phyloP scores from a whole-genome alignment of 768 basidiomycete species.

The Candolleomyces eurysporus region DNA sequence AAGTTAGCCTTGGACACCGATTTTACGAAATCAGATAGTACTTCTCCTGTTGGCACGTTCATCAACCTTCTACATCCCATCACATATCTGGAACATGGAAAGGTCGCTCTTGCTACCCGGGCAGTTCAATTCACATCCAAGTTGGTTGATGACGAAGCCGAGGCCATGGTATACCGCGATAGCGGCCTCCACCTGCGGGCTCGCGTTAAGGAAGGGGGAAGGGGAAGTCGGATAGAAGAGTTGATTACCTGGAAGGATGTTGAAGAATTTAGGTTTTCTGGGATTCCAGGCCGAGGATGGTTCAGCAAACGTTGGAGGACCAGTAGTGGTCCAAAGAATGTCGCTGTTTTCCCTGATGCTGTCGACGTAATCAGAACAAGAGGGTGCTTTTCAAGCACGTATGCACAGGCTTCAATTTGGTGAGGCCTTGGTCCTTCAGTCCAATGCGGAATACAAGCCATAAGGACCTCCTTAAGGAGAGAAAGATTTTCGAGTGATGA shows the following conservation, averaged over 20 bases:
- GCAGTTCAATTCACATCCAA: too few species aligned
- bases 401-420: too few species aligned
- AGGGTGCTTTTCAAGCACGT: too few species aligned
- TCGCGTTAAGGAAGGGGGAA: not conserved
- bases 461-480: too few species aligned
- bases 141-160: constrained; percentile 1
- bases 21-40: not conserved
- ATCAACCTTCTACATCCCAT: not conserved
- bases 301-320: too few species aligned
- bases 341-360: too few species aligned
- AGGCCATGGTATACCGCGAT: not conserved
- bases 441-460: too few species aligned
- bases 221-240: not conserved
- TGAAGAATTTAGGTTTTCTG: constrained; percentile 1
- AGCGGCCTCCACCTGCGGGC: constrained; percentile 7
- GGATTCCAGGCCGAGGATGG: too few species aligned
- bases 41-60: not conserved
- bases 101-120: not conserved
- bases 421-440: too few species aligned
- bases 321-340: too few species aligned
- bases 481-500: too few species aligned
- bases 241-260: constrained; percentile 8
- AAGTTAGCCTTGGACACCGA: not conserved
- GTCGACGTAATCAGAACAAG: too few species aligned
- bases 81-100: not conserved